These are phyloP conservation scores for Dioszegia hungarica DNA, from an alignment of 768 basidiomycete species.

Conservation along the genomic window DNA sequence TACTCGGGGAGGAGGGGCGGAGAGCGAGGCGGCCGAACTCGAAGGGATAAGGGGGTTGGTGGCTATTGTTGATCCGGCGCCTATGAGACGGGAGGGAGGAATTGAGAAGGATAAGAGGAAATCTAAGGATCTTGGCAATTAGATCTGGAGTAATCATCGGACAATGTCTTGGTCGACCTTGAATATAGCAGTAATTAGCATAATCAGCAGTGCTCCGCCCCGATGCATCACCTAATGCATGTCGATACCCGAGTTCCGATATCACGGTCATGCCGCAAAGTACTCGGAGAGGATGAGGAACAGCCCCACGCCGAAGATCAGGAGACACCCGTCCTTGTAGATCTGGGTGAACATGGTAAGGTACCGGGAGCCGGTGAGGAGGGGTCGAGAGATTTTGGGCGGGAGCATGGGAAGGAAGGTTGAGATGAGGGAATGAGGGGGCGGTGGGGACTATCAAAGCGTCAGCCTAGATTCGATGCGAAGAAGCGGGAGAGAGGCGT, in stretches of 20 bases:
- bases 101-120: neutral
- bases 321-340: constrained; percentile 44
- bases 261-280: neutral
- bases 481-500: constrained; percentile 6
- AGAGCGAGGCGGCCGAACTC: constrained; percentile 70
- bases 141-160: neutral
- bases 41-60: constrained; percentile 67
- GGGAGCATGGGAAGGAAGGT: constrained; percentile 49
- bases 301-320: constrained; percentile 42
- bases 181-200: neutral
- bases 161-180: neutral
- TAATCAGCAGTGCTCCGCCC: no score
- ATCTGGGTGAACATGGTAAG: constrained; percentile 38
- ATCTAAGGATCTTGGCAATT: neutral
- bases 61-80: constrained; percentile 56
- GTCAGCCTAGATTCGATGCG: neutral
- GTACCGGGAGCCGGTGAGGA: constrained; percentile 45
- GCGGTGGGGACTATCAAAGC: constrained; percentile 38
- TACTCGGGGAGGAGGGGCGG: constrained; percentile 65
- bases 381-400: constrained; percentile 35
- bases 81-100: neutral
- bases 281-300: constrained; percentile 24
- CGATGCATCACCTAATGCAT: neutral
- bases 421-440: constrained; percentile 42
- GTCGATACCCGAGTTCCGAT: neutral